Conservation (phyloP, 1,284 basidiomycete genomes). For the Ganoderma lucidum region DNA sequence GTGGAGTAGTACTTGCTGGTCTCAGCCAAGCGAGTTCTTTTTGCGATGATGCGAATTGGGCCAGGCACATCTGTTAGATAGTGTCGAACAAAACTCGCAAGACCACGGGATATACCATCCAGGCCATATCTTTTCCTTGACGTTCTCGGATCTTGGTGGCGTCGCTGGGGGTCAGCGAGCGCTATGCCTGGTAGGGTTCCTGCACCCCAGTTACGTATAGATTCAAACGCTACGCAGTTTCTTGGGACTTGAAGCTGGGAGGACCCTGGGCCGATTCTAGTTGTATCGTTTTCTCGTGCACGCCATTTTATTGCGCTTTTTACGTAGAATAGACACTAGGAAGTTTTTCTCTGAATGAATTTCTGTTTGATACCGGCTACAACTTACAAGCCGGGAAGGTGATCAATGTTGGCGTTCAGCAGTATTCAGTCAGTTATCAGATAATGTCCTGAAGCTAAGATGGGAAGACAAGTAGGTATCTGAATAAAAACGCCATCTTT, state of each 20-base stretch:
- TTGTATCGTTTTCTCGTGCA: not conserved
- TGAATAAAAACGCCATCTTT: not conserved
- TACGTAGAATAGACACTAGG: not conserved
- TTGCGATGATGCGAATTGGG: not conserved
- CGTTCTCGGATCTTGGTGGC: slow-evolving; percentile 1
- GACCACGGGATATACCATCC: not conserved
- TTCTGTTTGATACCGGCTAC: not conserved
- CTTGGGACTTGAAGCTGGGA: not conserved
- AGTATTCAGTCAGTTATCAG: not conserved
- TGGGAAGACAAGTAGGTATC: not conserved
- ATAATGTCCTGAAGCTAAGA: not conserved
- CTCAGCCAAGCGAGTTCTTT: not conserved
- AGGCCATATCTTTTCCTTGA: not conserved
- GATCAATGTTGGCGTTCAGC: not conserved
- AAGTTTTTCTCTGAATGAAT: not conserved
- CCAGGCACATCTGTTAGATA: not conserved
- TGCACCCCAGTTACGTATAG: not conserved
- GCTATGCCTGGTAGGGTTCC: not conserved
- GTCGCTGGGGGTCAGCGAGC: not conserved
- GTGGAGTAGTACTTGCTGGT: not conserved
- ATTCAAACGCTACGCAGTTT: not conserved
- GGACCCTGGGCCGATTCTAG: not conserved
- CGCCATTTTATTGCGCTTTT: not conserved
- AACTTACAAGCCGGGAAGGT: not conserved
- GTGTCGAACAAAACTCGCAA: not conserved